phyloP scores from a whole-genome alignment of 257 asterid species.

The Solanum pimpinellifolium region DNA sequence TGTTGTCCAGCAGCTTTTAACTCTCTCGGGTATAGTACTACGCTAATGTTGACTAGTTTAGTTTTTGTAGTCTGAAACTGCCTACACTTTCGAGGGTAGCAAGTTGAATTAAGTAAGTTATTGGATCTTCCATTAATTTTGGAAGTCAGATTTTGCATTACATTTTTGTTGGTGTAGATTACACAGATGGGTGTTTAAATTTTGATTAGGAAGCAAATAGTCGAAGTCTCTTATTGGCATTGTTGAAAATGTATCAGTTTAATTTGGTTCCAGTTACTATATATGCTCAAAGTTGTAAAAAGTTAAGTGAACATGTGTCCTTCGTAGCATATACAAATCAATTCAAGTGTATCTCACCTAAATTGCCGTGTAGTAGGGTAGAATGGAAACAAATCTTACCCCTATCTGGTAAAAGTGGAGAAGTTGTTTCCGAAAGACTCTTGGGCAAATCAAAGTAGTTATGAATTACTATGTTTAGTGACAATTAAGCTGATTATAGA shows the following conservation, averaged over 20 bases:
- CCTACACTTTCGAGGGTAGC: neutral
- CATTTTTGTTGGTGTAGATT: neutral
- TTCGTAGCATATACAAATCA: no score
- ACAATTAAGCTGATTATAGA: neutral
- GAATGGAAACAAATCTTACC: no score
- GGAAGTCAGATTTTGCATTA: neutral
- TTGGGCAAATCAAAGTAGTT: neutral
- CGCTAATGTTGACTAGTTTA: neutral
- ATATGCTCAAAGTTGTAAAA: no score
- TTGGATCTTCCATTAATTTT: neutral
- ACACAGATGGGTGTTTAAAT: neutral
- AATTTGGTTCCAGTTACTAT: no score
- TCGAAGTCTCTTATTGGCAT: neutral
- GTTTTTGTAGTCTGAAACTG: neutral
- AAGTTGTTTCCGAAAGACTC: no score
- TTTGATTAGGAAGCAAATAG: neutral
- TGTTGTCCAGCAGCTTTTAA: neutral
- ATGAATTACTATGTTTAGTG: neutral
- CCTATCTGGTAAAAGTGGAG: no score
- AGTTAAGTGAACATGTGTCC: no score
- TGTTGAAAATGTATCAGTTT: no score
- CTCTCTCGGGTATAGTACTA: neutral
- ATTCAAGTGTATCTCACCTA: no score
- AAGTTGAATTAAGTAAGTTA: neutral
- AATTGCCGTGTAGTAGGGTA: no score